Evolutionary conservation across 345 rosid genomes (phyloP).

Genomic region (Brassica rapa): DNA sequence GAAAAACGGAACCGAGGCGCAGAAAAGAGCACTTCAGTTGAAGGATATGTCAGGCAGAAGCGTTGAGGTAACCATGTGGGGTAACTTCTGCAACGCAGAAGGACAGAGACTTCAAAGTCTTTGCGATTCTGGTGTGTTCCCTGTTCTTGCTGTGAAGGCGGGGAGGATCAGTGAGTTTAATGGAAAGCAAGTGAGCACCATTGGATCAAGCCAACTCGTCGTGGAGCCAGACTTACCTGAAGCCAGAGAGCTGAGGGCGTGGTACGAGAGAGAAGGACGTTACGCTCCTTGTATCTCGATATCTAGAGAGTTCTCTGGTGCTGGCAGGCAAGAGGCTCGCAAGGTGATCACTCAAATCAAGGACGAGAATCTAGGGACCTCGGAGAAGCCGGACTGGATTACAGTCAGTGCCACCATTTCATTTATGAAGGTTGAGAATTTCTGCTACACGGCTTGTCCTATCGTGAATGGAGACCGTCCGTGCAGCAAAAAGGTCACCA

Average conservation of each 20-base stretch:
- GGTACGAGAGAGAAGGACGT: conserved; percentile 82
- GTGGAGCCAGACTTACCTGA: conserved; percentile 78
- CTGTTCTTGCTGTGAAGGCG: conserved; percentile 79
- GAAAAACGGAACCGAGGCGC: conserved; percentile 75
- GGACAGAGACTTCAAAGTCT: conserved; percentile 71
- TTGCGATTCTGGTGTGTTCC: conserved; percentile 77
- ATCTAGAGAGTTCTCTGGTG: conserved; percentile 66
- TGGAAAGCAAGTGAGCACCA: conserved; percentile 80
- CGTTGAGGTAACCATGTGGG: conserved; percentile 92
- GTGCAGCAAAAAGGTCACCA: conserved; percentile 83
- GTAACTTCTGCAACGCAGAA: conserved; percentile 67
- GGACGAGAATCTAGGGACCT: conserved; percentile 89
- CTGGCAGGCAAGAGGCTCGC: conserved; percentile 54
- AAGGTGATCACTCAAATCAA: conserved; percentile 82
- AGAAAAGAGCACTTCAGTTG: conserved; percentile 74
- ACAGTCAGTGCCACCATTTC: conserved; percentile 62
- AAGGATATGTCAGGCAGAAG: conserved; percentile 85
- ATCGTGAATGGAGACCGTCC: conserved; percentile 72
- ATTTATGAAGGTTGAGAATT: conserved; percentile 69
- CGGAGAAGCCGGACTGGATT: conserved; percentile 95
- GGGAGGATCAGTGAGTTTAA: conserved; percentile 76
- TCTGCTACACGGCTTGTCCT: conserved; percentile 97
- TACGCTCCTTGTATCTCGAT: conserved; percentile 59
- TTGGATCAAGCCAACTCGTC: conserved; percentile 68
- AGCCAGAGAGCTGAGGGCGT: conserved; percentile 62